Evolutionary conservation across 306 rosid species (phyloP), one percentile per base, ranked within the genome.

Genomic region (Betula pendula): DNA sequence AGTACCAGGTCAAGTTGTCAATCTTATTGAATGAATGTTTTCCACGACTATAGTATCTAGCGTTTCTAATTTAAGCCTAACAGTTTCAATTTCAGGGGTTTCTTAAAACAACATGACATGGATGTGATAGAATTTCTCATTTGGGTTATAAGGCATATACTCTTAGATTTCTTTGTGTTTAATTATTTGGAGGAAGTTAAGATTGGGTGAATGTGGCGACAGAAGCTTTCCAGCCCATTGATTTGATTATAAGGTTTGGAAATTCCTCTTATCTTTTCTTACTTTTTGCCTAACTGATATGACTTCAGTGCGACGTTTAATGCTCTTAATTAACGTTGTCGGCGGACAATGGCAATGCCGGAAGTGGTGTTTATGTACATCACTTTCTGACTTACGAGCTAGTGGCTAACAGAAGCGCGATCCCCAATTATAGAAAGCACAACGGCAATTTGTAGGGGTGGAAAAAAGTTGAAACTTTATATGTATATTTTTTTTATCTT

Each of bases 291-390:
- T 65, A 8, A 19, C 27, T 65, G 48, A 65, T 16, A 35, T 17
- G 70, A 65, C 70, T 65, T 65, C 29, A 65, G 48, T 65, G 70
- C 70, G 6, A 10, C 13, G 48, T 12, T 17, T 65, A 35, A 35
- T 38, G 48, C 70, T 65, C 16, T 48, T 8, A 65, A 9, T 38
- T 8, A 38, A 44, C 15, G 33, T 33, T 31, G 25, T 29, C 14
- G 60, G 60, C 8, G 60, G 12, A 53, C 60, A 20, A 7, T 19
- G 29, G 60, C 7, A 5, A 8, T 19, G 35, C 5, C 11, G 33
- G 35, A 24, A 56, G 33, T 59, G 35, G 67, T 27, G n/a, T 25
- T 27, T 14, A 1, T 27, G 9, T 13, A 14, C 9, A 14, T 25
- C 27, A 14, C 40, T 8, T 3, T 25, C 33, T 27, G 67, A 59